Evolutionary conservation across 805 yeast species (phyloP), one percentile per base, ranked within the genome.

Genomic region (Sporopachydermia quercuum): DNA sequence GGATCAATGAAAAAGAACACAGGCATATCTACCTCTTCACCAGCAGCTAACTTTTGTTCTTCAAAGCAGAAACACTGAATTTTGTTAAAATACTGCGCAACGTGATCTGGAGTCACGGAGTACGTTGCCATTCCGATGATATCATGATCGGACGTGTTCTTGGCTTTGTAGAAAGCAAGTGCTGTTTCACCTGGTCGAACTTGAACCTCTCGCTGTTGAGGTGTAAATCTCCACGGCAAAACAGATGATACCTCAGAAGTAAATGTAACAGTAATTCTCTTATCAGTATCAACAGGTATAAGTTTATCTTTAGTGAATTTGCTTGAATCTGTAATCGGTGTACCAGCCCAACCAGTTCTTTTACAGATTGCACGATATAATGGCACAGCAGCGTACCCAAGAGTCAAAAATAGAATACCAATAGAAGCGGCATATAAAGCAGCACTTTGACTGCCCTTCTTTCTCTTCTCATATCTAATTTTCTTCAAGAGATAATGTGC

Each of bases 1-100:
- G 97, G 97, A 55, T 87, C 97, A 36, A 87, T 83, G 58, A 87
- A 87, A 70, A 87, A 91, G 62, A 91, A 91, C 5, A 91, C 84
- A 0, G 98, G 98, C 98, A 91, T 91, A 55, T 91, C 98, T 14
- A 91, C 94, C 55, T 91, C 96, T 60, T 91, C 98, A 5, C 96
- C 96, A 2, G 96, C 95, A 41, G 76, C 70, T 47, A 91, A 65
- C 58, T 83, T 73, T 59, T 91, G 98, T 57, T 91, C 98, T 63
- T 91, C 98, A 54, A 91, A 91, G 55, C 98, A 91, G 62, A 91
- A 91, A 59, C 98, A 91, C 58, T 91, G 98, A 52, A 91, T 91
- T 60, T 91, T 91, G 63, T 85, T 85, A 65, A 91, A 91, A 60
- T 89, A 91, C 3, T 85, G 95, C 0, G 97, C 94, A 4, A 91